These are phyloP conservation scores for Leishmania gerbilli DNA, from an alignment of 208 protist species.

Conservation along the genomic window DNA sequence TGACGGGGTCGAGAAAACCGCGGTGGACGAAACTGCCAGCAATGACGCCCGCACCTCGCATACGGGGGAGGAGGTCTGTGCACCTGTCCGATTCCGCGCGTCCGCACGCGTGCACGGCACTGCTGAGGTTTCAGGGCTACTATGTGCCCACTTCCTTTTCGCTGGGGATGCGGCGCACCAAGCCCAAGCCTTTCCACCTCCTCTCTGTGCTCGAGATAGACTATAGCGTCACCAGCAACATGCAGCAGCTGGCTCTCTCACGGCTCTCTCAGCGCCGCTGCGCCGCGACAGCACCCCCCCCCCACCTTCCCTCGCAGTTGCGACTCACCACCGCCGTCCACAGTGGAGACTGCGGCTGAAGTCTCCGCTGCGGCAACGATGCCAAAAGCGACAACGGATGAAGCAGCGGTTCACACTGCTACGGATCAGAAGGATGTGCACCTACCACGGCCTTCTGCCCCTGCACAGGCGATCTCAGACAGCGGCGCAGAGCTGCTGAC, in stretches of 20 bases:
- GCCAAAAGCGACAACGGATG: not conserved
- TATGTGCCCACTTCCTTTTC: slow-evolving; percentile 8
- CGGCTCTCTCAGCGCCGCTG: not conserved
- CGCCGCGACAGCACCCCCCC: not conserved
- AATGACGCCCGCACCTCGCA: not conserved
- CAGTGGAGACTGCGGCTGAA: not conserved
- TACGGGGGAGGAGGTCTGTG: slow-evolving; percentile 8
- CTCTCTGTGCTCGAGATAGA: not conserved
- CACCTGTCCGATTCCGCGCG: not conserved
- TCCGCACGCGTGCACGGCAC: not conserved
- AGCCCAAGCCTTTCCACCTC: slow-evolving; percentile 5
- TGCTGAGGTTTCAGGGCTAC: not conserved
- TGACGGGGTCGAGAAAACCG: not conserved
- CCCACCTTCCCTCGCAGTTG: not conserved
- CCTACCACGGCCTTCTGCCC: not conserved
- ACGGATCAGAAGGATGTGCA: not conserved
- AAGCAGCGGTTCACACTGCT: not conserved
- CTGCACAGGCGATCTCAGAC: not conserved
- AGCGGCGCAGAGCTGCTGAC: not conserved
- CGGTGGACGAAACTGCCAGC: not conserved
- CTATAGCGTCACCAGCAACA: not conserved
- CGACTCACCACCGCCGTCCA: not conserved
- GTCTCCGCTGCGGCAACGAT: too few species aligned
- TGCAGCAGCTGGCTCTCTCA: not conserved
- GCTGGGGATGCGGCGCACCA: not conserved